Evolutionary conservation across 768 basidiomycete species (phyloP), one percentile per base, ranked within the genome.

Genomic region (Strobilomyces dryophilus): DNA sequence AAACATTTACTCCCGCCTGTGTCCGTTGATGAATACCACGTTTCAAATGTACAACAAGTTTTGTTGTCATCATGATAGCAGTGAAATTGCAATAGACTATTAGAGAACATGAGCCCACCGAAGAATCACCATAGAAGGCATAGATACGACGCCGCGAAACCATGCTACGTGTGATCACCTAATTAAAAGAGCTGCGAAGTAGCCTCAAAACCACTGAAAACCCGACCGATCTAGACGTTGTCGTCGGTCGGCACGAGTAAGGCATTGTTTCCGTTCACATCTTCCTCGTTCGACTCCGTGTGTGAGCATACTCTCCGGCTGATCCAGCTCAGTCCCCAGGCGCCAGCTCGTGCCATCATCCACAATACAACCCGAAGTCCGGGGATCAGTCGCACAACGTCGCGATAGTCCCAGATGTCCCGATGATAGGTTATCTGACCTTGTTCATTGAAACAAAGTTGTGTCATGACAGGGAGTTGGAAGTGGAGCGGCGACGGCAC

Each of bases 351-450:
- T 45, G 82, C 78, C 44, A 76, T 76, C 45, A 90, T 73, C 87
- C 87, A 91, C 56, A 87, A 81, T 1, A 79, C 78, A 41, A 85
- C 68, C 9, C 81, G 77, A 54, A 82, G 77, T 4, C 88, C 87
- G 4, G 89, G 89, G 9, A 89, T 65, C 37, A 90, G 78, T 35
- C 83, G 82, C 61, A 89, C 74, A 53, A 92, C 73, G 64, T 92
- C 90, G 65, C 84, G 82, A 40, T 89, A 74, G 59, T 92, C 88
- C 87, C 87, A 91, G 36, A 87, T 76, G 62, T 92, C 90, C 27
- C 87, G 79, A 65, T 93, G 90, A 60, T 83, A 79, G 5, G 87
- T 85, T 56, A 92, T 84, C 54, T 78, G 80, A n/a, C 86, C 87
- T 62, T 84, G 84, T 60, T 91, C 89, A 68, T 91, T 91, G 69